These are phyloP conservation scores for Emydomyces testavorans DNA, from an alignment of 2,329 filamentous ascomycete genomes.

Conservation along the genomic window DNA sequence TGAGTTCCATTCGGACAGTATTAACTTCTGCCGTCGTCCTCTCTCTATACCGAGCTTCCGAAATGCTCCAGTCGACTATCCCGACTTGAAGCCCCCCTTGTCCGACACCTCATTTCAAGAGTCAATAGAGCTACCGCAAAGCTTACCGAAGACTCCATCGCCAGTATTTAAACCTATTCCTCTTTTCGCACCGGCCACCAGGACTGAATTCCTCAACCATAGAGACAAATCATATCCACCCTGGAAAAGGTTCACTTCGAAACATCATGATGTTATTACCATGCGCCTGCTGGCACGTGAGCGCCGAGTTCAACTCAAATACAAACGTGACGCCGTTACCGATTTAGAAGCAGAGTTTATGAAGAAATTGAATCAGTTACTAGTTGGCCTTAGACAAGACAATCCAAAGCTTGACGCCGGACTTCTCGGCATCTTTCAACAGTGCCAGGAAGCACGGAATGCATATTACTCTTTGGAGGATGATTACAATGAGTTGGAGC, in stretches of 20 bases:
- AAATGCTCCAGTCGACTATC: constrained; percentile 4
- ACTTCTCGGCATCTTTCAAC: constrained; percentile 14
- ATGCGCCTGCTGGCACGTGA: constrained; percentile 19
- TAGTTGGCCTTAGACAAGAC: constrained; percentile 11
- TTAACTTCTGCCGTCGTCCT: background rate
- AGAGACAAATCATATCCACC: background rate
- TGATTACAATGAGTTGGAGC: constrained; percentile 21
- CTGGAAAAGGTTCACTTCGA: background rate
- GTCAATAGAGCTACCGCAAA: constrained; percentile 1
- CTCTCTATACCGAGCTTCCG: background rate
- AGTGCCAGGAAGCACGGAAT: constrained; percentile 18
- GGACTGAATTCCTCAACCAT: background rate
- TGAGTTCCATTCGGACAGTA: background rate
- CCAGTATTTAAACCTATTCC: background rate
- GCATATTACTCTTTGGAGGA: constrained; percentile 21
- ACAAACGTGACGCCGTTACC: constrained; percentile 21
- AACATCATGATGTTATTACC: constrained; percentile 13
- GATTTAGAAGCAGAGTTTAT: constrained; percentile 18
- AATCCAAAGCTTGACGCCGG: constrained; percentile 9
- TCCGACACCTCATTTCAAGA: no score
- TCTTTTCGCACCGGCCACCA: background rate
- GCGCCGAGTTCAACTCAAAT: constrained; percentile 19
- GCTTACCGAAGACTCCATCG: background rate
- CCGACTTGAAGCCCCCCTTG: background rate
- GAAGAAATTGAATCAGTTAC: constrained; percentile 19